Percentiles rank a stretch among this genome's conserved stretches.
Evolutionary conservation across 257 asterid species (phyloP).

Genomic region (Anisodus acutangulus): DNA sequence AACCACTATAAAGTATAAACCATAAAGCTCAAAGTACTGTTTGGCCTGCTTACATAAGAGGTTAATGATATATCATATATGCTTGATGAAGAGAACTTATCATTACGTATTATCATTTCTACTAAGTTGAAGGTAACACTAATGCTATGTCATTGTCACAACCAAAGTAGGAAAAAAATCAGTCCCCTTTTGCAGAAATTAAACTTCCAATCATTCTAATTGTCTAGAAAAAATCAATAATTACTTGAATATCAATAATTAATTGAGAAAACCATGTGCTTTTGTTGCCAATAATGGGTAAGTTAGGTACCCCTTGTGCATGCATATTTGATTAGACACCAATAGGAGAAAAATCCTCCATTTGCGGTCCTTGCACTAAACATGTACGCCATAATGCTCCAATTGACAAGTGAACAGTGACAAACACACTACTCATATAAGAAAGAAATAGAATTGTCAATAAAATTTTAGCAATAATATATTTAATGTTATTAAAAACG

Average conservation of each 20-base stretch:
- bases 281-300: background rate
- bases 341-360: background rate
- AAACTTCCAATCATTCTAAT: background rate
- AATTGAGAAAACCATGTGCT: background rate
- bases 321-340: background rate
- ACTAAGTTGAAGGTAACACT: background rate
- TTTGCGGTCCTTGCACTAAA: background rate
- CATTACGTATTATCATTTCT: background rate
- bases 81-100: too few species aligned
- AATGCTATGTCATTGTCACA: background rate
- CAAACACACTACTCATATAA: background rate
- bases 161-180: background rate
- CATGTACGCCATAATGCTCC: background rate
- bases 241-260: background rate
- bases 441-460: too few species aligned
- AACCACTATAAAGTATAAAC: too few species aligned
- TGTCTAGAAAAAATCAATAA: background rate
- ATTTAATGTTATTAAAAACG: too few species aligned
- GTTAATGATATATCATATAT: too few species aligned
- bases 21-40: too few species aligned
- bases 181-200: background rate
- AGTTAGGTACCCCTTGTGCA: background rate
- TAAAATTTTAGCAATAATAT: too few species aligned
- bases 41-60: too few species aligned
- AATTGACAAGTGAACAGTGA: background rate